Evolutionary conservation across 768 basidiomycete species (phyloP).

Genomic region (Serendipita sp.): DNA sequence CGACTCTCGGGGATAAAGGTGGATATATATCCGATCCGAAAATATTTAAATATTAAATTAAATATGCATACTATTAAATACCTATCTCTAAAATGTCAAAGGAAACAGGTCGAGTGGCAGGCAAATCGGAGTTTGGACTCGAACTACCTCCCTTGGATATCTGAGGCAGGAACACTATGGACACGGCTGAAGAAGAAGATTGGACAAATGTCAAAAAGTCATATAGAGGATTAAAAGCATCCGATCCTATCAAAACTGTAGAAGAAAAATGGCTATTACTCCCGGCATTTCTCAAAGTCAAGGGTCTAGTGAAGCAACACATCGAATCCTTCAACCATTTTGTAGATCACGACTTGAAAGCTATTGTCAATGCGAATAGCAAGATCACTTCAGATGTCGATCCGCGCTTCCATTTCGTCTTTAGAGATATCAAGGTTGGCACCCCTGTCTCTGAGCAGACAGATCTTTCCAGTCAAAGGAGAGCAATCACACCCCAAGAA

Average conservation of each 20-base stretch:
- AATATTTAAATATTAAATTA: too few species aligned
- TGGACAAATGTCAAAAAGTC: constrained; percentile 3
- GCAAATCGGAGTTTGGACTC: not conserved
- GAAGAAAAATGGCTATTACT: constrained; percentile 99
- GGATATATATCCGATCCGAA: too few species aligned
- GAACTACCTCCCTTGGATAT: not conserved
- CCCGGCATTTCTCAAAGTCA: constrained; percentile 92
- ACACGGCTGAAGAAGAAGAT: not conserved
- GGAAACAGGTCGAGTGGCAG: too few species aligned
- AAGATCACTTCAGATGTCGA: constrained; percentile 94
- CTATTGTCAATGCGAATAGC: constrained; percentile 84
- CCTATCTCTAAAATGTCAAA: too few species aligned
- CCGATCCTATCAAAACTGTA: constrained; percentile 78
- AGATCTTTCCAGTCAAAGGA: constrained; percentile 48
- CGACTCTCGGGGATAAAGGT: too few species aligned
- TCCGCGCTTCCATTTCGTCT: constrained; percentile 91
- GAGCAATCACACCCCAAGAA: constrained; percentile 85
- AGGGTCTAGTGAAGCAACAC: constrained; percentile 97
- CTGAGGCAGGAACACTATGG: not conserved
- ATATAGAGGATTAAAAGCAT: constrained; percentile 50
- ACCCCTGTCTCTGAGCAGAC: constrained; percentile 80
- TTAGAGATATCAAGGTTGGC: constrained; percentile 87
- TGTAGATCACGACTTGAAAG: constrained; percentile 91
- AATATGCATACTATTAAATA: too few species aligned
- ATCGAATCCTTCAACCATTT: constrained; percentile 99